These are phyloP conservation scores for Ganoderma multipileum DNA, from an alignment of 1,284 basidiomycete genomes.

Conservation along the genomic window DNA sequence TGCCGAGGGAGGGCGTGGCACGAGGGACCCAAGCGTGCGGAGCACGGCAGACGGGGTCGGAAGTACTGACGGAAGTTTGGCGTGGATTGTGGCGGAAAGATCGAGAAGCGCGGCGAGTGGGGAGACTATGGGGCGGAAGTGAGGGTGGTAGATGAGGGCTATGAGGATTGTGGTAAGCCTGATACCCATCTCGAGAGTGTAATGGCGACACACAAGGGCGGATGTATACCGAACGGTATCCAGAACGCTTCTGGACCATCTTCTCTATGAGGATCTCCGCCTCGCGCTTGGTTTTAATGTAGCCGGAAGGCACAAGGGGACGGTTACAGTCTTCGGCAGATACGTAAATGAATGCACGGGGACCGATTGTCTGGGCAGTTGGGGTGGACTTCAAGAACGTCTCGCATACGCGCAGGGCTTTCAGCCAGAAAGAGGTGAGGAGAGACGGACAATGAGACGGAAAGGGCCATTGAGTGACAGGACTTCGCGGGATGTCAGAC, in stretches of 20 bases:
- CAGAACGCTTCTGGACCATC: conserved; percentile 49
- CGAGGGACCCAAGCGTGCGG: conserved; percentile 53
- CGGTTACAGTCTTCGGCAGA: conserved; percentile 95
- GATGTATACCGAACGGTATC: conserved; percentile 77
- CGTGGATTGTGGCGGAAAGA: conserved; percentile 74
- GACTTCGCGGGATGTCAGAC: conserved; percentile 18
- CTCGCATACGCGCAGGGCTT: conserved; percentile 78
- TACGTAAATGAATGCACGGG: conserved; percentile 88
- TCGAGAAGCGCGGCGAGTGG: conserved; percentile 88
- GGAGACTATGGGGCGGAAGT: conserved; percentile 87
- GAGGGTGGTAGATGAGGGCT: conserved; percentile 97
- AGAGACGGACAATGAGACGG: conserved; percentile 2
- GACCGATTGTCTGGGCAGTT: conserved; percentile 38
- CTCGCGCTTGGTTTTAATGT: conserved; percentile 91
- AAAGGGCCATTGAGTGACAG: not conserved
- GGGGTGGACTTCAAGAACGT: conserved; percentile 63
- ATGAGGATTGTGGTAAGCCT: conserved; percentile 13
- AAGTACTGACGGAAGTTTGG: conserved; percentile 57
- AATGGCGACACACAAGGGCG: conserved; percentile 73
- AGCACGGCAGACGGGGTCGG: conserved; percentile 71
- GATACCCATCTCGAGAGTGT: conserved; percentile 19
- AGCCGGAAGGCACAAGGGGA: conserved; percentile 84
- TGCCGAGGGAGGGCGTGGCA: conserved; percentile 39
- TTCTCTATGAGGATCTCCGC: conserved; percentile 77
- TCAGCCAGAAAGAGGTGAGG: conserved; percentile 8